These are phyloP conservation scores for Boletus reticulatus DNA, from an alignment of 768 basidiomycete species.

Conservation along the genomic window DNA sequence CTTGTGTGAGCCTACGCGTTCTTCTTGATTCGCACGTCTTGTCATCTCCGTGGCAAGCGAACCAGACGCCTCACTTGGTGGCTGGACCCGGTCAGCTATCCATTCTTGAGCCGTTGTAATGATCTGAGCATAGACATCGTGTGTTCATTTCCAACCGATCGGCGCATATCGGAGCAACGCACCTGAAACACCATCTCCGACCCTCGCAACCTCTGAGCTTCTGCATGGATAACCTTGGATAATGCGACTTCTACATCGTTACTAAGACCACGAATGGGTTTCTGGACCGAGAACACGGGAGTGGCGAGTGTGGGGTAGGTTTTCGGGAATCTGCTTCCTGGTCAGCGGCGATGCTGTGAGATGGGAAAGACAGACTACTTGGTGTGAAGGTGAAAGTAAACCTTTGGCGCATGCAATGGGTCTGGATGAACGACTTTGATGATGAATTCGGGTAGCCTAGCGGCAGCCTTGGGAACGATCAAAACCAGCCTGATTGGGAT, in stretches of 20 bases:
- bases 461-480: conserved; percentile 50
- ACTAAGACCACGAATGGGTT: conserved; percentile 56
- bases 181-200: conserved; percentile 82
- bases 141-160: background rate
- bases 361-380: conserved; percentile 44
- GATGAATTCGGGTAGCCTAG: conserved; percentile 69
- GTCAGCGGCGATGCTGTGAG: background rate
- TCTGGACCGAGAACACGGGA: conserved; percentile 67
- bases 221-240: conserved; percentile 56
- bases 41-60: conserved; percentile 82
- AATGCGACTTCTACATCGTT: conserved; percentile 57
- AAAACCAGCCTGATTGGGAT: background rate
- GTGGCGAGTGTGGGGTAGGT: conserved; percentile 76
- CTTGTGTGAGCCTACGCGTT: conserved; percentile 44
- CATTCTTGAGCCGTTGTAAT: conserved; percentile 69
- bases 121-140: conserved; percentile 43
- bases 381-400: conserved; percentile 65
- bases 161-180: conserved; percentile 12
- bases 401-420: conserved; percentile 50
- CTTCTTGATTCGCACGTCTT: conserved; percentile 66
- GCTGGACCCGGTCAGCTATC: conserved; percentile 56
- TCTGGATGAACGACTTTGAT: conserved; percentile 71
- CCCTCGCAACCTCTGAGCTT: conserved; percentile 64
- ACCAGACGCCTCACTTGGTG: conserved; percentile 56
- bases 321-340: conserved; percentile 60